phyloP scores from a whole-genome alignment of 257 asterid species.

The Echium plantagineum region DNA sequence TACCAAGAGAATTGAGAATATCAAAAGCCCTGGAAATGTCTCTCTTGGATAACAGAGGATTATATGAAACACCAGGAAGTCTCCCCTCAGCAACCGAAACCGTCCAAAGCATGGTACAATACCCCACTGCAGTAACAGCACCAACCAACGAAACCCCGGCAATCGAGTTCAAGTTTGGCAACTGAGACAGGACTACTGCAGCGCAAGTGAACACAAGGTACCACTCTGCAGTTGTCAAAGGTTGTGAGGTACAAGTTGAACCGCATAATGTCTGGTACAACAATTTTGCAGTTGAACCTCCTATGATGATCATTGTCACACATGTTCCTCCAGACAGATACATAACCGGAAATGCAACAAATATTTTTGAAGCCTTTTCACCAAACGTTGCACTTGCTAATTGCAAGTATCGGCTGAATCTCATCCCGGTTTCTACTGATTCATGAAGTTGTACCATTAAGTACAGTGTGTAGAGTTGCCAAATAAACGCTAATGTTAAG shows the following conservation, averaged over 20 bases:
- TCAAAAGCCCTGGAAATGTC: conserved; percentile 37
- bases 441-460: conserved; percentile 79
- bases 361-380: conserved; percentile 21
- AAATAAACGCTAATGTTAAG: conserved; percentile 57
- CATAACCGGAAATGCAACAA: conserved; percentile 44
- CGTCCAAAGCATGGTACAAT: conserved; percentile 67
- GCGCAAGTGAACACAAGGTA: conserved; percentile 71
- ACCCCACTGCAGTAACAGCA: conserved; percentile 70
- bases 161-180: conserved; percentile 83
- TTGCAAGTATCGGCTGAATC: conserved; percentile 88
- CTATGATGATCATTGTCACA: conserved; percentile 62
- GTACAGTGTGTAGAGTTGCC: conserved; percentile 82
- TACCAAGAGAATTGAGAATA: conserved; percentile 74
- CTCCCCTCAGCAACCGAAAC: conserved; percentile 61
- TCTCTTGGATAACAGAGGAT: conserved; percentile 27
- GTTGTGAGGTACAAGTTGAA: conserved; percentile 31
- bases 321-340: conserved; percentile 81
- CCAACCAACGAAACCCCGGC: conserved; percentile 85
- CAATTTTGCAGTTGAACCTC: conserved; percentile 56
- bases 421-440: conserved; percentile 52
- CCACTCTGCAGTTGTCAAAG: conserved; percentile 70
- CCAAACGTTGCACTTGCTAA: conserved; percentile 73
- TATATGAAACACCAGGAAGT: conserved; percentile 53
- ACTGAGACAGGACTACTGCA: conserved; percentile 71
- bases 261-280: conserved; percentile 66